These are phyloP conservation scores for Nicotiana paniculata DNA, from an alignment of 257 asterid species.

Conservation along the genomic window DNA sequence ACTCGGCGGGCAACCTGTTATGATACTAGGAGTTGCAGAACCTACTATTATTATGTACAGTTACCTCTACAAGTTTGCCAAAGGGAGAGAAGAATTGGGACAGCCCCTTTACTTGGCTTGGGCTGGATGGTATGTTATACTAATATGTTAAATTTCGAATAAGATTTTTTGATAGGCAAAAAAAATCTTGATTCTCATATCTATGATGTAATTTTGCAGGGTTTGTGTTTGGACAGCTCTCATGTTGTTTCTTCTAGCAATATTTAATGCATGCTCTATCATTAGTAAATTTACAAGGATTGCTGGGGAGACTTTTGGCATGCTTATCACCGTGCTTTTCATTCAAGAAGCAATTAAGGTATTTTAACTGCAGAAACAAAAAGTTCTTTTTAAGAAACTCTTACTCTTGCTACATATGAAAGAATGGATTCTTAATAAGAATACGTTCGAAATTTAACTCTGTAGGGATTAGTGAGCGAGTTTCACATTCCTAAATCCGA, in stretches of 20 bases:
- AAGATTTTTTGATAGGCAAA: not conserved
- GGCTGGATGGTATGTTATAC: slow-evolving; percentile 10
- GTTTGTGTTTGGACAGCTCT: slow-evolving; percentile 18
- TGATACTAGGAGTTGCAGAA: slow-evolving; percentile 18
- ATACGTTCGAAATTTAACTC: not conserved
- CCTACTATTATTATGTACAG: slow-evolving; percentile 17
- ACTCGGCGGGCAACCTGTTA: slow-evolving; percentile 14
- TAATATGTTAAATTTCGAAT: not conserved
- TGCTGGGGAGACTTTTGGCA: slow-evolving; percentile 18
- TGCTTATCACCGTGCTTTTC: slow-evolving; percentile 9
- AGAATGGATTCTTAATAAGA: not conserved
- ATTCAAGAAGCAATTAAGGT: slow-evolving; percentile 17
- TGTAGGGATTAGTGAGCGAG: slow-evolving; percentile 11
- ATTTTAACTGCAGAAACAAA: not conserved
- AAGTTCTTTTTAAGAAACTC: not conserved
- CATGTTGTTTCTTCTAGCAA: slow-evolving; percentile 9
- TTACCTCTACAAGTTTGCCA: slow-evolving; percentile 14
- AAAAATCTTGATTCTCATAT: not conserved
- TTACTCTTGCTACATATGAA: not conserved
- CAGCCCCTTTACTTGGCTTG: slow-evolving; percentile 12
- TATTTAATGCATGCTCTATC: slow-evolving; percentile 8
- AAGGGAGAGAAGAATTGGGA: slow-evolving; percentile 12
- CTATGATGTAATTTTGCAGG: slow-evolving; percentile 1
- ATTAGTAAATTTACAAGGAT: slow-evolving; percentile 12
- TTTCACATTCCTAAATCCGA: slow-evolving; percentile 5